Base-by-base conservation (phyloP, 2,329 filamentous ascomycete genomes). In the Basipetospora chlamydospora region DNA sequence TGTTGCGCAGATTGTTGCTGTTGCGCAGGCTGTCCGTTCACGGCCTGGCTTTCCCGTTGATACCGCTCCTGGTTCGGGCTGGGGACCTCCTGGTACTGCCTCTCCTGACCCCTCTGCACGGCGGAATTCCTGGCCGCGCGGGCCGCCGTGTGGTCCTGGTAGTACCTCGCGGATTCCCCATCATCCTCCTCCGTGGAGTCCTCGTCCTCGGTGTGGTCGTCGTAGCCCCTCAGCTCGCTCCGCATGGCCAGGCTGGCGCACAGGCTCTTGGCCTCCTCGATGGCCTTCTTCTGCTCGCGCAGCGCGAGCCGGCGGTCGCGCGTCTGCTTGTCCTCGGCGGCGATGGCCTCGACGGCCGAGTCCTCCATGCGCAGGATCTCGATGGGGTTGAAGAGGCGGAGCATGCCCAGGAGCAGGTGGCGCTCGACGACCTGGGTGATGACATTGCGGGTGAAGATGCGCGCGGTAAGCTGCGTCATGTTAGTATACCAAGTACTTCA, bases 381-480 rank as follows among this genome's bases (percentile, higher is more conserved):
- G n/a, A 66, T 60, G 6, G 64, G 63, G 45, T 69, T 66, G 49
- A 69, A 69, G 20, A 69, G 52, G 21, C 60, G 54, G 33, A 67
- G 59, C 61, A 69, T 66, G 21, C 65, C 64, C 26, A 67, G 57
- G 9, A 69, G 54, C 3, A 69, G 51, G 38, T 69, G 65, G 0
- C 65, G 58, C 47, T 69, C 66, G 1, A 66, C 60, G 0, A 69
- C 64, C 40, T 69, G 65, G 0, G 64, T 67, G 37, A 69, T 67
- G 39, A 65, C 58, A 42, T 69, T 69, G 37, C 65, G 57, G 20
- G 64, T 67, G 40, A 67, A 69, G 33, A 62, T 64, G 46, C 66
- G 63, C 6, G 63, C 62, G 2, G 64, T 65, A 7, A 69, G 57
- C 42, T 37, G 20, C 8, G 20, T 12, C 17, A 25, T 20, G 33